phyloP scores from a whole-genome alignment of 78 protist species.

The Speleostelium caveatum region DNA sequence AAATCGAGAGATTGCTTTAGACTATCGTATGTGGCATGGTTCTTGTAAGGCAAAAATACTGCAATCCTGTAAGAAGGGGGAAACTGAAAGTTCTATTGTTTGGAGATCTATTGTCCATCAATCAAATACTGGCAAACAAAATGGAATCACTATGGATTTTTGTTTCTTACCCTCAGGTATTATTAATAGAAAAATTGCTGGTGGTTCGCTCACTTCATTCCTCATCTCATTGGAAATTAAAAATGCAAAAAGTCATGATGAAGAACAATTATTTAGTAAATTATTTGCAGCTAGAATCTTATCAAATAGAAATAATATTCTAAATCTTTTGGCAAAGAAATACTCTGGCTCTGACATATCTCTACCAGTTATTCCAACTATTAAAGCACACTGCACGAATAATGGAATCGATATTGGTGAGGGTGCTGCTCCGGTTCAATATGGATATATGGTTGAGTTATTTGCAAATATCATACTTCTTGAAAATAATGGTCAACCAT shows the following conservation, averaged over 20 bases:
- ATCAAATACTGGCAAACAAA: background rate
- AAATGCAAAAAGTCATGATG: constrained; percentile 17
- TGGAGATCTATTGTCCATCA: constrained; percentile 20
- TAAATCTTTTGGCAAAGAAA: background rate
- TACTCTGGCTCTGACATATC: background rate
- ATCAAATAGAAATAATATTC: constrained; percentile 42
- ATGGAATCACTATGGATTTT: constrained; percentile 7
- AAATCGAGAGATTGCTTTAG: constrained; percentile 17
- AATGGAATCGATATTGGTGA: background rate
- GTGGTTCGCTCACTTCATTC: constrained; percentile 39
- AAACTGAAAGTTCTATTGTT: constrained; percentile 30
- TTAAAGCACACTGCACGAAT: constrained; percentile 12
- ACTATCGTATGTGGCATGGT: constrained; percentile 60
- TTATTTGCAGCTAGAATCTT: constrained; percentile 62
- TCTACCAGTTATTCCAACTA: constrained; percentile 54
- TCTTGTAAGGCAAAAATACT: background rate
- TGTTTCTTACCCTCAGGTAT: constrained; percentile 41
- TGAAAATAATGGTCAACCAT: background rate
- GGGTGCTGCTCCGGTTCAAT: background rate
- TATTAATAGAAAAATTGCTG: constrained; percentile 24
- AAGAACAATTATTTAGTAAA: constrained; percentile 32
- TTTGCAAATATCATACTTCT: constrained; percentile 32
- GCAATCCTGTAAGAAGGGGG: constrained; percentile 57
- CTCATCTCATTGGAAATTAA: constrained; percentile 16
- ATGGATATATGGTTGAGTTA: constrained; percentile 8